phyloP scores from a whole-genome alignment of 805 yeast species.

The Zygosaccharomyces pseudorouxii region DNA sequence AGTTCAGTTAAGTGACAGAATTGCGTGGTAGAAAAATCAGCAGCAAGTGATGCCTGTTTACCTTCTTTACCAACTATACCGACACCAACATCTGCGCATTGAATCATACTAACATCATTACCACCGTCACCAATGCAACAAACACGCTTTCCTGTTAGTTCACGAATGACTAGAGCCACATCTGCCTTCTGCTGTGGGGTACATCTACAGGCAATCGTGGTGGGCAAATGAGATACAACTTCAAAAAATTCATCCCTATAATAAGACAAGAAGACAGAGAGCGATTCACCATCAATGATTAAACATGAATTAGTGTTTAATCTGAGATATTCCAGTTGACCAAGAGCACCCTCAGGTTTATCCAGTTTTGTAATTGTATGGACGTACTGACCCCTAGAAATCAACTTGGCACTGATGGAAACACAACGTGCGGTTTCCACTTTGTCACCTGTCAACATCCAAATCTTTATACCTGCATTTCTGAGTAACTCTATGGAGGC shows the following conservation, averaged over 20 bases:
- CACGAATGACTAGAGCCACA: slow-evolving; percentile 75
- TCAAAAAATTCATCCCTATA: slow-evolving; percentile 70
- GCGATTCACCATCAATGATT: slow-evolving; percentile 89
- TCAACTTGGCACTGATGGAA: slow-evolving; percentile 89
- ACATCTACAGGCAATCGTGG: slow-evolving; percentile 97
- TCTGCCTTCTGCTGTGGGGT: slow-evolving; percentile 99
- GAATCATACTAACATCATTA: slow-evolving; percentile 98
- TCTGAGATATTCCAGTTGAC: slow-evolving; percentile 66
- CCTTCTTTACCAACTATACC: slow-evolving; percentile 99
- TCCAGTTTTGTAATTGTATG: slow-evolving; percentile 71
- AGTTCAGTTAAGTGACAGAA: slow-evolving; percentile 84
- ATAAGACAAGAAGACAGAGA: slow-evolving; percentile 60
- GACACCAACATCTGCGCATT: slow-evolving; percentile 97
- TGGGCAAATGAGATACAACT: slow-evolving; percentile 73
- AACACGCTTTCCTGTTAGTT: slow-evolving; percentile 78
- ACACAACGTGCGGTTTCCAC: slow-evolving; percentile 98
- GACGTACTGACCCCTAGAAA: slow-evolving; percentile 89
- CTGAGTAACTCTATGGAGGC: slow-evolving; percentile 85
- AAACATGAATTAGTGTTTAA: slow-evolving; percentile 57
- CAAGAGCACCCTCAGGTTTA: slow-evolving; percentile 60
- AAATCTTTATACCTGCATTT: slow-evolving; percentile 94
- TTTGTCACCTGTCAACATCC: slow-evolving; percentile 99
- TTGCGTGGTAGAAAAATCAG: slow-evolving; percentile 91
- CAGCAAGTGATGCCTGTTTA: slow-evolving; percentile 93
- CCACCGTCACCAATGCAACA: slow-evolving; percentile 99